phyloP scores from a whole-genome alignment of 371 early-diverging fungal genomes.

The Mortierella sp. region DNA sequence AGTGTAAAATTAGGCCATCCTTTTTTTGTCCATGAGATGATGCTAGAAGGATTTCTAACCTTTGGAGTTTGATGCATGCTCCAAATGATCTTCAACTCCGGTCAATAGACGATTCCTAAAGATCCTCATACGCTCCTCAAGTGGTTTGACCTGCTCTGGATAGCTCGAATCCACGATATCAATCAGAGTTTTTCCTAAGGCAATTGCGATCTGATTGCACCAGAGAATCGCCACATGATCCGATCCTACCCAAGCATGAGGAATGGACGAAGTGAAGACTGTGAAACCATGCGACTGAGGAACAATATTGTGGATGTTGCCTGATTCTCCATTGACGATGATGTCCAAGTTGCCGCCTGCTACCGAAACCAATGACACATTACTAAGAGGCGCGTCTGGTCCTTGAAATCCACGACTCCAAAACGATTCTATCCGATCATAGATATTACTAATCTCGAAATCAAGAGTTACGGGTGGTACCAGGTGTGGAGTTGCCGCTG shows the following conservation, averaged over 20 bases:
- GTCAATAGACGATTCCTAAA: conserved; percentile 73
- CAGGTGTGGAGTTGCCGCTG: conserved; percentile 92
- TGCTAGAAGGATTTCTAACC: conserved; percentile 13
- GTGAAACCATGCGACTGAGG: conserved; percentile 81
- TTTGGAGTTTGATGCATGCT: not conserved
- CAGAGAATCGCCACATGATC: conserved; percentile 94
- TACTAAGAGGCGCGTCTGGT: conserved; percentile 47
- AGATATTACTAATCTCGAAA: conserved; percentile 80
- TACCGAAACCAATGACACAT: conserved; percentile 88
- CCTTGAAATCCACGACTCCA: conserved; percentile 74
- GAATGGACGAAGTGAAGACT: conserved; percentile 83
- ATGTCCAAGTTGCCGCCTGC: conserved; percentile 93
- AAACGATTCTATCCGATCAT: conserved; percentile 76
- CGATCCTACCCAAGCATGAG: conserved; percentile 89
- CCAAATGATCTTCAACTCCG: conserved; percentile 65
- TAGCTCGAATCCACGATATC: conserved; percentile 77
- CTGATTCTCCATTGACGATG: conserved; percentile 85
- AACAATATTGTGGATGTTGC: conserved; percentile 80
- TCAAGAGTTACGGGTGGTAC: conserved; percentile 89
- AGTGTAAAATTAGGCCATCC: not conserved
- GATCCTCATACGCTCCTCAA: conserved; percentile 72
- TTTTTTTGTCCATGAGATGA: not conserved
- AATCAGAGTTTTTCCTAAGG: conserved; percentile 69
- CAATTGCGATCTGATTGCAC: conserved; percentile 90
- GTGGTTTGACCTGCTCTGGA: conserved; percentile 74